Percentiles rank a stretch among this genome's conserved stretches.
Conservation (phyloP, 2,329 filamentous ascomycete species). For the Fusarium sp. region DNA sequence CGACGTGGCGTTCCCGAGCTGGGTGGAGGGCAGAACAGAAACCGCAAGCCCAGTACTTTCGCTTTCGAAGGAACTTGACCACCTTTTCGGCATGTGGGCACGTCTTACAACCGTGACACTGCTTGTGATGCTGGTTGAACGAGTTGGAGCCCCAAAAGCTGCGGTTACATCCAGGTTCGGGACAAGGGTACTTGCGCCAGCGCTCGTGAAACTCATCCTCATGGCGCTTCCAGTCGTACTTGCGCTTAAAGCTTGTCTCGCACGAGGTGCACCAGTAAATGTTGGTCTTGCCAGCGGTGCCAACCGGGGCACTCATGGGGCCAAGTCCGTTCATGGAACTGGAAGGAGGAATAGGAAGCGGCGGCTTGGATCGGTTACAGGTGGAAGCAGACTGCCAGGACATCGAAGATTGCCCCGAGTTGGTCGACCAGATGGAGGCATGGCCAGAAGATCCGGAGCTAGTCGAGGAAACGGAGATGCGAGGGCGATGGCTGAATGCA, state of each 20-base stretch:
- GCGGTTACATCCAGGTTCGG: slow-evolving; percentile 74
- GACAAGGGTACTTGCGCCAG: slow-evolving; percentile 77
- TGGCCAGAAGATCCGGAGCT: slow-evolving; percentile 66
- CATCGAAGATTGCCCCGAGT: slow-evolving; percentile 58
- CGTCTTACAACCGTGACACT: slow-evolving; percentile 74
- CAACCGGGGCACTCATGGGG: slow-evolving; percentile 46
- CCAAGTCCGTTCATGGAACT: slow-evolving; percentile 53
- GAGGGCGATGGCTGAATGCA: slow-evolving; percentile 59
- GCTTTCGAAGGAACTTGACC: slow-evolving; percentile 73
- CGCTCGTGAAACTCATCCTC: slow-evolving; percentile 80
- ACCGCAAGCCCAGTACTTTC: slow-evolving; percentile 78
- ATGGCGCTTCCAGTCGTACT: slow-evolving; percentile 79
- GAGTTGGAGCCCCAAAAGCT: slow-evolving; percentile 78
- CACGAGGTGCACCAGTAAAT: slow-evolving; percentile 71
- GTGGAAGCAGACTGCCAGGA: slow-evolving; percentile 57
- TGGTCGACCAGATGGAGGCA: slow-evolving; percentile 62
- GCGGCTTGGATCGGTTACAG: slow-evolving; percentile 55
- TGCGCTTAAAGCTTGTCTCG: slow-evolving; percentile 77
- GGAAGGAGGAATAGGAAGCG: slow-evolving; percentile 56
- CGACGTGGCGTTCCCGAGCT: slow-evolving; percentile 76
- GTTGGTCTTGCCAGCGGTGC: slow-evolving; percentile 57
- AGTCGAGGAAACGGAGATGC: slow-evolving; percentile 65
- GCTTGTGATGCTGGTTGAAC: slow-evolving; percentile 78
- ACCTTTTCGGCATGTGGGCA: slow-evolving; percentile 76
- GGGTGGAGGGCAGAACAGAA: slow-evolving; percentile 76